Evolutionary conservation across 306 rosid genomes (phyloP), one percentile per base, ranked within the genome.

Genomic region (Prunus mongolica): DNA sequence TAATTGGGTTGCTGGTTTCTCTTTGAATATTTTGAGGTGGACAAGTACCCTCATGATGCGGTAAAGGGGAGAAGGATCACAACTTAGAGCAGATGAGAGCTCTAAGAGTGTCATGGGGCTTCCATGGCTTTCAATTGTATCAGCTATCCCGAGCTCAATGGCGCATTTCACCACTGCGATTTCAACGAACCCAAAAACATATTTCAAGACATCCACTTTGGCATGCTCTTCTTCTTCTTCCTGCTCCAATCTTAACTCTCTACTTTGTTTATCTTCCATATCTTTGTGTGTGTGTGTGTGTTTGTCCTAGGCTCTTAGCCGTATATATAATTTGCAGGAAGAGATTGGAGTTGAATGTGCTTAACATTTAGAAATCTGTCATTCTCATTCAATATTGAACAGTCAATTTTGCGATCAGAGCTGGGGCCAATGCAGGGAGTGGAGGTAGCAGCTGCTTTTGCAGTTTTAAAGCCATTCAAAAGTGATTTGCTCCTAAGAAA

Each of bases 71-170:
- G 66, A 32, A 6, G 82, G 46, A 67, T 65, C 84, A 28, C 97
- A 87, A 0, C 34, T 58, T 11, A 86, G 71, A 22, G 87, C 22
- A n/a, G 89, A 69, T 6, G 95, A 82, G 9, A 93, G 22, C 46
- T 88, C 85, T 3, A 77, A 56, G 6, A 91, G 78, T 25, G 93
- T 81, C 65, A 93, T 81, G 75, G 91, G 83, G 14, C 72, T 28
- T 67, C 81, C 84, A 57, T 88, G 82, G 2, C 22, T 74, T 82
- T 88, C 97, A 3, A 91, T 81, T 62, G 83, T 74, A 12, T 93
- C 96, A 1, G 91, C 86, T 68, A 93, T 82, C 64, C 84, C 84
- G 9, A 93, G 91, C 65, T 93, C 87, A 55, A 93, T 76, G 15
- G 88, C 90, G 63, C 97, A 89, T 69, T 86, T 91, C 27, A 93